Conservation (phyloP, 2,329 filamentous ascomycete genomes). For the Endothia cerciana region DNA sequence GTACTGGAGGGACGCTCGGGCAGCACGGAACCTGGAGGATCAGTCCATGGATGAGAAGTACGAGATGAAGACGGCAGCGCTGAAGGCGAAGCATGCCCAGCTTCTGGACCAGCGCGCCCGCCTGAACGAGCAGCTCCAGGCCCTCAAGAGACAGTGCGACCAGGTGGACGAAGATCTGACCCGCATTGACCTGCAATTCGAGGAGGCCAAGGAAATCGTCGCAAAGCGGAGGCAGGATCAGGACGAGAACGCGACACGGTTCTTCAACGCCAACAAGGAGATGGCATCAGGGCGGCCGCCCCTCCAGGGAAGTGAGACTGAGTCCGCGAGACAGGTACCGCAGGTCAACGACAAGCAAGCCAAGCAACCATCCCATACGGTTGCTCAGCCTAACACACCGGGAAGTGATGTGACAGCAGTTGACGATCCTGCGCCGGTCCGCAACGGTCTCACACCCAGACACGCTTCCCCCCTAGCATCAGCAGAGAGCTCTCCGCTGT, state of each 20-base stretch:
- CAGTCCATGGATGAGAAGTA: slow-evolving; percentile 40
- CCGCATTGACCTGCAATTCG: slow-evolving; percentile 23
- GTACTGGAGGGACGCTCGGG: slow-evolving; percentile 34
- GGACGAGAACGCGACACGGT: slow-evolving; percentile 23
- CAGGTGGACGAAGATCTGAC: slow-evolving; percentile 30
- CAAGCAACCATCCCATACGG: background rate
- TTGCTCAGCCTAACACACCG: background rate
- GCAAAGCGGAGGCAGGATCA: slow-evolving; percentile 26
- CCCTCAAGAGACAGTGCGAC: slow-evolving; percentile 33
- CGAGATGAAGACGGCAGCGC: slow-evolving; percentile 35
- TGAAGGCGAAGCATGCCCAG: slow-evolving; percentile 40
- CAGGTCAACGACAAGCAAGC: background rate
- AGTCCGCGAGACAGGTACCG: background rate
- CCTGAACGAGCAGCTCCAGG: slow-evolving; percentile 43
- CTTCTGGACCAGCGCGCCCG: slow-evolving; percentile 44
- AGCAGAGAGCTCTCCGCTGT: slow-evolving; percentile 21
- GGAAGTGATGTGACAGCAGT: background rate
- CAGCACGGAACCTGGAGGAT: slow-evolving; percentile 35
- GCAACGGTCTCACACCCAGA: background rate
- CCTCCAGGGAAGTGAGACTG: background rate
- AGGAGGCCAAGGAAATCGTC: slow-evolving; percentile 23
- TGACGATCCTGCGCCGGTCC: background rate
- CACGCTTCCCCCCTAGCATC: slow-evolving; percentile 10
- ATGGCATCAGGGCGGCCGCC: background rate
- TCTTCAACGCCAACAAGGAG: slow-evolving; percentile 26